phyloP scores from a whole-genome alignment of 768 basidiomycete genomes.

The Hericium coralloides region DNA sequence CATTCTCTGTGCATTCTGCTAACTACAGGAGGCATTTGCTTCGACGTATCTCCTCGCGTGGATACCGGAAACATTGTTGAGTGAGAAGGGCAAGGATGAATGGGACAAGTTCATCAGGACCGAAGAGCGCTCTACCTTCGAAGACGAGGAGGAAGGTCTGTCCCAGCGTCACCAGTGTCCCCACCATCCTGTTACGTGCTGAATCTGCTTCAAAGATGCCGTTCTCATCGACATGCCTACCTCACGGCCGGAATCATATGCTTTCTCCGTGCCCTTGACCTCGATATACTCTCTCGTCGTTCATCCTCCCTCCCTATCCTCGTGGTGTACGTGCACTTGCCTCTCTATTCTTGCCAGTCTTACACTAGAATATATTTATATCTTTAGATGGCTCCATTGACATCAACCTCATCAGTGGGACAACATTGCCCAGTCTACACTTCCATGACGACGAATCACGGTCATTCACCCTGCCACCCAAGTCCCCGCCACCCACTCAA shows the following conservation, averaged over 20 bases:
- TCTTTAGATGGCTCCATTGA: constrained; percentile 74
- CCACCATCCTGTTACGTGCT: constrained; percentile 1
- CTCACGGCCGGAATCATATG: constrained; percentile 82
- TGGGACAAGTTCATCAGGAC: constrained; percentile 87
- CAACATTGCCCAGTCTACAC: constrained; percentile 81
- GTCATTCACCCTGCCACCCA: constrained; percentile 48
- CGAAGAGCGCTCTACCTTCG: constrained; percentile 51
- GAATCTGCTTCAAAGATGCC: constrained; percentile 41
- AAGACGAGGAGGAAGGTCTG: constrained; percentile 71
- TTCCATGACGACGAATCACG: constrained; percentile 97
- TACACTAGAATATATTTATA: constrained; percentile 8
- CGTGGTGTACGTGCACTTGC: constrained; percentile 53
- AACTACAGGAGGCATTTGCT: constrained; percentile 56
- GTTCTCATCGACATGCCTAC: constrained; percentile 81
- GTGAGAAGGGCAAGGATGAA: constrained; percentile 74
- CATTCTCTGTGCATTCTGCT: constrained; percentile 5
- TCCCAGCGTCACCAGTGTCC: constrained; percentile 7
- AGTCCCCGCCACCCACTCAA: constrained; percentile 30
- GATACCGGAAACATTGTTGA: constrained; percentile 83
- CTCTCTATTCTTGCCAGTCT: constrained; percentile 17
- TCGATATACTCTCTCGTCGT: constrained; percentile 87
- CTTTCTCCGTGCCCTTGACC: constrained; percentile 88
- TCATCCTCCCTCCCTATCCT: constrained; percentile 74
- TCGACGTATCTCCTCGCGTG: constrained; percentile 81
- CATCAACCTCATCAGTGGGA: constrained; percentile 80